Evolutionary conservation across 805 yeast species (phyloP), one percentile per base, ranked within the genome.

Genomic region (Candida boidinii): DNA sequence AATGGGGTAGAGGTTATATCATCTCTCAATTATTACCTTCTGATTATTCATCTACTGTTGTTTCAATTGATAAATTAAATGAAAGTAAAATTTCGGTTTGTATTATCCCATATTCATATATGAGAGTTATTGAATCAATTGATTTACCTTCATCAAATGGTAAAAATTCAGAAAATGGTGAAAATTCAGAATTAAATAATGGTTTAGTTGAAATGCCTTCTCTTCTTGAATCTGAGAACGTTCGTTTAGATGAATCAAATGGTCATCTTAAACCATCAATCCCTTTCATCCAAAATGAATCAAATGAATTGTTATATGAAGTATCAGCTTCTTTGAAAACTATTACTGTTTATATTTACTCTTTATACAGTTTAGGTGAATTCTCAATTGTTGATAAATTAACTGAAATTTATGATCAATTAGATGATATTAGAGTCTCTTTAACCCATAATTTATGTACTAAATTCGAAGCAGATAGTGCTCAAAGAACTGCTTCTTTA

Each of bases 1-100:
- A 68, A 39, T 86, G 95, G 95, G 85, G 77, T 17, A 66, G 95
- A 44, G 95, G 87, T 10, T 85, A 86, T 53, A 65, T 73, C 4
- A 59, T 80, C 23, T 61, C 79, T 24, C 69, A 76, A 37, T 88
- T 94, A 6, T 58, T 76, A 34, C 90, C 90, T 1, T 66, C 73
- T 21, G 85, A 79, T 48, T 80, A 75, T 53, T 62, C 70, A 27
- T 69, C 78, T 23, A 73, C 81, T 11, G 66, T 76, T 1, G 69
- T 74, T 18, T 70, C 73, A 42, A 61, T 75, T 41, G 83, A 79
- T 33, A 73, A 71, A 34, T 58, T 81, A 33, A 86, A 87, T 0
- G 77, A 72, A 26, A 58, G 64, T 34, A 68, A 66, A 30, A 56
- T 70, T 26, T 58, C 62, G 13, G 63, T 77, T n/a, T 76, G 66